Base-by-base conservation (phyloP, 2,329 filamentous ascomycete species). In the Nemania serpens region DNA sequence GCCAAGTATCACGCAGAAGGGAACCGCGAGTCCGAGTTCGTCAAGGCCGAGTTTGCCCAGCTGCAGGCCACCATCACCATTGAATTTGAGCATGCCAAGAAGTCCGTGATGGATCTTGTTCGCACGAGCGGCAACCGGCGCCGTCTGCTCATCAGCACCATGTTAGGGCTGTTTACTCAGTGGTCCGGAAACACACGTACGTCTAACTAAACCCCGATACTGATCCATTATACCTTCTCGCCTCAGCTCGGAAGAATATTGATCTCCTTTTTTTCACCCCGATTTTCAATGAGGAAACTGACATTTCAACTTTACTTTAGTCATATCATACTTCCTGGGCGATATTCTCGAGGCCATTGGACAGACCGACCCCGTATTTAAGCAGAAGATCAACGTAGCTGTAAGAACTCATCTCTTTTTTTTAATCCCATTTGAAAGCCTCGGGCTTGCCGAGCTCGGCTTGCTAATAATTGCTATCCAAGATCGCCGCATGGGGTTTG, bases 21-120 rank as follows among this genome's bases (percentile, higher is more conserved):
- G 6, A 75, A 81, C 57, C 69, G 72, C 25, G 74, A 77, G 50
- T 81, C 78, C 3, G 71, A 79, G 37, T 75, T 84, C 15, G 81
- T 84, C 12, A 78, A 80, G 58, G 82, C 81, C 2, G 84, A 87
- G 65, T 81, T 84, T 69, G 79, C 79, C 11, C 82, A 86, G 71
- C 85, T 87, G 62, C 76, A 82, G 62, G 75, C 80, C 1, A 84
- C 84, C 2, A 82, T 86, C 67, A 77, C 78, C 53, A 66, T 84
- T 9, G 83, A 86, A 66, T 71, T 81, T 33, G 82, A 84, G 59
- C 70, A 77, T 42, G 78, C 81, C 3, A 80, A 79, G 55, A 73
- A 75, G 54, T 77, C 78, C 2, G 82, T 79, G 77, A 61, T 68
- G 51, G 77, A 80, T 60, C 75, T 81, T 68, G 48, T 79, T 18